Evolutionary conservation across 2,329 filamentous ascomycete species (phyloP).

Genomic region (Fusarium verrucosum): DNA sequence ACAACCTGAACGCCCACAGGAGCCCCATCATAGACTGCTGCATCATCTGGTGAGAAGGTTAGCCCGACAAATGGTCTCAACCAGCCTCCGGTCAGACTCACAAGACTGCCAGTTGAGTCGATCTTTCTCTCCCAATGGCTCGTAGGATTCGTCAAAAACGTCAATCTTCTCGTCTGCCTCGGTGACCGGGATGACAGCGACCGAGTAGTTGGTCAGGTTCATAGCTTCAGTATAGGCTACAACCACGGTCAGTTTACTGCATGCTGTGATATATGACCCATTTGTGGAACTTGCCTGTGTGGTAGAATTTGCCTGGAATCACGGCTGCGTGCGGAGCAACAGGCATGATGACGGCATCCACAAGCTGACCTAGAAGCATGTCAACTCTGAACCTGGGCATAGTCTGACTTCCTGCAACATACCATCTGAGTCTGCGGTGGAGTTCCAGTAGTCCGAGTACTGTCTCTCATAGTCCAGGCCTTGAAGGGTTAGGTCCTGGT

Average conservation of each 20-base stretch:
- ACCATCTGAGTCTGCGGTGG: conserved; percentile 58
- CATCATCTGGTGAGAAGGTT: conserved; percentile 8
- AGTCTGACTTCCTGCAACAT: conserved; percentile 38
- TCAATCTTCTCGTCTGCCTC: conserved; percentile 62
- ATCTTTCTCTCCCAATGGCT: conserved; percentile 55
- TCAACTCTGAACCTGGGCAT: conserved; percentile 46
- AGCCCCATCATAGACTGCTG: conserved; percentile 8
- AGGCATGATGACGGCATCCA: conserved; percentile 65
- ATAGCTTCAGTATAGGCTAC: conserved; percentile 51
- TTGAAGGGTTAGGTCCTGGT: conserved; percentile 58
- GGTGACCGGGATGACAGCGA: conserved; percentile 64
- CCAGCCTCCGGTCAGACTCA: conserved; percentile 52
- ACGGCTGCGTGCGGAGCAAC: conserved; percentile 61
- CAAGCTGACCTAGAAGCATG: conserved; percentile 40
- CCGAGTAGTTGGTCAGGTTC: conserved; percentile 66
- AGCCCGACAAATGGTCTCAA: too few species aligned
- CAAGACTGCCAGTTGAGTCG: conserved; percentile 57
- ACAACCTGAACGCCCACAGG: conserved; percentile 31
- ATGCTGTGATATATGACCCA: rapidly evolving
- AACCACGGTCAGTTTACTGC: neutral
- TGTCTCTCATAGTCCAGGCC: conserved; percentile 65
- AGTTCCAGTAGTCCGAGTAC: conserved; percentile 73
- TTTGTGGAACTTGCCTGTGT: conserved; percentile 31
- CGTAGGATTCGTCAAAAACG: conserved; percentile 48
- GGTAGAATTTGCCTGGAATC: conserved; percentile 56